Evolutionary conservation across 495 filamentous ascomycete species (phyloP), one percentile per base, ranked within the genome.

Genomic region (Collariella sp.): DNA sequence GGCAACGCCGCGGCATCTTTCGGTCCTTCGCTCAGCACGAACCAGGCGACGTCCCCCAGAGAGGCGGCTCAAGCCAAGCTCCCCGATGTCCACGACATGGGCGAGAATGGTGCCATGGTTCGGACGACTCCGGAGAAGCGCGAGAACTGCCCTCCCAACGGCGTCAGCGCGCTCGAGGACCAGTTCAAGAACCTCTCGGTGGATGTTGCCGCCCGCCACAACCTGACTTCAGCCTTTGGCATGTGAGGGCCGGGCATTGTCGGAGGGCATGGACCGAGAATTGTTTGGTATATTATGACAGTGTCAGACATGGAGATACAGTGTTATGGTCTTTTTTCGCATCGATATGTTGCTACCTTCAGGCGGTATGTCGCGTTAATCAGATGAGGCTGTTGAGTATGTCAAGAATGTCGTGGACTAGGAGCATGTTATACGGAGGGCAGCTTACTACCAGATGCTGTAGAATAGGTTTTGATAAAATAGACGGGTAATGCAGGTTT

Each of bases 1-100:
- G 73, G 71, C 3, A 58, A 72, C 54, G 72, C 69, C 0, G 66
- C 72, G 7, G 70, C 72, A 9, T 75, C 74, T 18, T 59, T 77
- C 19, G 68, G 62, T 5, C 74, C 74, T 2, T 61, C 70, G 5
- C 61, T 72, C 19, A 67, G 56, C 29, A 68, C 65, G 38, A 61
- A 64, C 7, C 56, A 58, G 45, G 45, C 24, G 39, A 63, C 50
- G 1, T 46, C 42, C 55, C 13, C 51, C 62, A 16, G 49, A 12
- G 56, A 59, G 6, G 38, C 39, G 18, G 62, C 65, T 2, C 58
- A 66, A 6, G 56, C 46, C 16, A 70, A 68, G 55, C n/a, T 43
- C 1, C 43, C 54, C 16, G 65, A 68, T 41, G 42, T 57, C 33
- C 62, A 65, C 11, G 60, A 59, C 38, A 18, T 42, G 46, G 38